Percentiles rank a stretch among this genome's conserved stretches.
Evolutionary conservation across 148 eudicot genomes (phyloP).

Genomic region (Fallopia convolvulus): DNA sequence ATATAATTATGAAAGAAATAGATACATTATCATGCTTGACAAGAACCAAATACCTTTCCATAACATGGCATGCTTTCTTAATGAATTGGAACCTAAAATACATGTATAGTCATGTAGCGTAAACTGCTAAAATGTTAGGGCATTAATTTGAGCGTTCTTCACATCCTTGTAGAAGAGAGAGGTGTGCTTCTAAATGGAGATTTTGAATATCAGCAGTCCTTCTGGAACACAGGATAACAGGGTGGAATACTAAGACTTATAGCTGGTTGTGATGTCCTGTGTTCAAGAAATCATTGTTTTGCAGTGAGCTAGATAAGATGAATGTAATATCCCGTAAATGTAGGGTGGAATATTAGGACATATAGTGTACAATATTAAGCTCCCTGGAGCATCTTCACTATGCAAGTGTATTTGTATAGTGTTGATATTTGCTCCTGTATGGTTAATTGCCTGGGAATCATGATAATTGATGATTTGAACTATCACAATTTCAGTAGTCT

Average conservation of each 20-base stretch:
- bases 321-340: background rate
- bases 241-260: too few relatives aligned
- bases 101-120: background rate
- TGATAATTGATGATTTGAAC: background rate
- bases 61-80: background rate
- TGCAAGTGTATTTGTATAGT: background rate
- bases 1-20: background rate
- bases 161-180: background rate
- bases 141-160: background rate
- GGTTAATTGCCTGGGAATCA: background rate
- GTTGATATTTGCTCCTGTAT: background rate
- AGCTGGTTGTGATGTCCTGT: too few relatives aligned
- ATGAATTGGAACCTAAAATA: background rate
- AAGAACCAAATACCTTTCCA: background rate
- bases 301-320: background rate
- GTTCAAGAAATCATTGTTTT: background rate
- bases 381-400: background rate
- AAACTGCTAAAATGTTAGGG: background rate
- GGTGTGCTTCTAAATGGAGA: background rate
- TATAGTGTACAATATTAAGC: background rate
- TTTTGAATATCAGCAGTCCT: background rate
- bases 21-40: background rate
- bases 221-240: background rate
- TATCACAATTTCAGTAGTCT: background rate
- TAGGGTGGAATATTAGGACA: background rate